phyloP scores from a whole-genome alignment of 1,139 yeast genomes.

The Zhuliangozyma blackwelliae region DNA sequence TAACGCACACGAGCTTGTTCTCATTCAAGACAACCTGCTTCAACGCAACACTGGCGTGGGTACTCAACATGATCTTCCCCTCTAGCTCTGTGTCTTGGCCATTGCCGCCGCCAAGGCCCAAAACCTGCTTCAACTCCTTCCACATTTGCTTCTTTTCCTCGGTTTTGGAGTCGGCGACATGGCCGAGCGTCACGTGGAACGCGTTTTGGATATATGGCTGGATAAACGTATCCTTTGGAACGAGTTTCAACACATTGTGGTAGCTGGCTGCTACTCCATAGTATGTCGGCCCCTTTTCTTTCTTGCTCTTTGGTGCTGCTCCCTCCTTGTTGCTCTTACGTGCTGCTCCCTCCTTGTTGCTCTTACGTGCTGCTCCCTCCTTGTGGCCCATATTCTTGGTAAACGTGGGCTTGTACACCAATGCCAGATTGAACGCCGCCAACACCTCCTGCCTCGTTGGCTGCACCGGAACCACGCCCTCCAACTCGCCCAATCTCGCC shows the following conservation, averaged over 20 bases:
- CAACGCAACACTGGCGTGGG: slow-evolving; percentile 37
- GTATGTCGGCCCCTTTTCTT: slow-evolving; percentile 17
- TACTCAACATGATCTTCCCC: slow-evolving; percentile 10
- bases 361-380: too few species aligned
- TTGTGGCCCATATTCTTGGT: slow-evolving; percentile 27
- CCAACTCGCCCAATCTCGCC: slow-evolving; percentile 34
- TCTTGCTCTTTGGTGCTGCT: slow-evolving; percentile 3
- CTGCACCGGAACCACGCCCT: slow-evolving; percentile 33
- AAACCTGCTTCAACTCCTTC: slow-evolving; percentile 15
- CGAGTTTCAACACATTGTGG: slow-evolving; percentile 6
- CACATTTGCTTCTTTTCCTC: slow-evolving; percentile 22
- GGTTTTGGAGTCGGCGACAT: slow-evolving; percentile 30
- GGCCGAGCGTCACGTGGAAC: slow-evolving; percentile 81
- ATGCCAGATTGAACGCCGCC: slow-evolving; percentile 46
- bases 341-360: too few species aligned
- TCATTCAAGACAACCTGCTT: slow-evolving; percentile 46
- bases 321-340: too few species aligned
- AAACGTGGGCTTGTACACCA: slow-evolving; percentile 48
- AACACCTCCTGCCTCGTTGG: slow-evolving; percentile 42
- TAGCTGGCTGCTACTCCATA: slow-evolving; percentile 22
- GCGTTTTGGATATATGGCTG: slow-evolving; percentile 42
- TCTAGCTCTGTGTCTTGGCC: too few species aligned
- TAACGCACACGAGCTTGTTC: slow-evolving; percentile 51
- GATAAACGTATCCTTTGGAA: too few species aligned
- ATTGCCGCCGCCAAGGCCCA: slow-evolving; percentile 10